Evolutionary conservation across 306 rosid genomes (phyloP).

Genomic region (Cyclanthera cordifolia): DNA sequence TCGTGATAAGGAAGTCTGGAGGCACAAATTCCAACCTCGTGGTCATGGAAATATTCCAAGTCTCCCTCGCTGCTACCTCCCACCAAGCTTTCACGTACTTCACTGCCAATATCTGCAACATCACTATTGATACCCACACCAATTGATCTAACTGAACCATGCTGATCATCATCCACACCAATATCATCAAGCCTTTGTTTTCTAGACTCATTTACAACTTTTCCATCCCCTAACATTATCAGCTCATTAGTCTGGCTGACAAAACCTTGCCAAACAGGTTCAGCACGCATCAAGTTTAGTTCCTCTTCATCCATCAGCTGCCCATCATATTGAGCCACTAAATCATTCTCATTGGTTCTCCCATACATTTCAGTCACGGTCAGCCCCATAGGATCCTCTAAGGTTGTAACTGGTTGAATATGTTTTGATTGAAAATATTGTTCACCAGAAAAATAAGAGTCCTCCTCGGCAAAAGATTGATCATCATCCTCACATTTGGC

Average conservation of each 20-base stretch:
- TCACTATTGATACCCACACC: constrained; percentile 95
- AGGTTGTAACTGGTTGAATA: constrained; percentile 49
- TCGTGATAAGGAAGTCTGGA: constrained; percentile 39
- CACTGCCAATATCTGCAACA: constrained; percentile 78
- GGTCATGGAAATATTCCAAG: constrained; percentile 58
- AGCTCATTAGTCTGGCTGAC: constrained; percentile 72
- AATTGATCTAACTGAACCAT: constrained; percentile 84
- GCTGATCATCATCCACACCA: constrained; percentile 75
- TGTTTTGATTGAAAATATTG: constrained; percentile 59
- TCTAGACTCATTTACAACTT: constrained; percentile 42
- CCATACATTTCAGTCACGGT: constrained; percentile 62
- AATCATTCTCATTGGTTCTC: constrained; percentile 46
- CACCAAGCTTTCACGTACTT: constrained; percentile 79
- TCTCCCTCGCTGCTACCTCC: constrained; percentile 83
- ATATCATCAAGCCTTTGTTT: constrained; percentile 51
- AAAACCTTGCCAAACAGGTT: constrained; percentile 96
- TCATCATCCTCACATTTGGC: constrained; percentile 86
- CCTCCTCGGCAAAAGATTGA: constrained; percentile 95
- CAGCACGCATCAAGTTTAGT: constrained; percentile 68
- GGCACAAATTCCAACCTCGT: constrained; percentile 43
- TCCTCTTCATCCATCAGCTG: constrained; percentile 86
- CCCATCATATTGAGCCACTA: constrained; percentile 78
- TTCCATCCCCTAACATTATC: constrained; percentile 63
- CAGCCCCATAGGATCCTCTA: constrained; percentile 61
- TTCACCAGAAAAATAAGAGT: constrained; percentile 88